Base-by-base conservation (phyloP, 2,329 filamentous ascomycete species). In the Claviceps capensis region DNA sequence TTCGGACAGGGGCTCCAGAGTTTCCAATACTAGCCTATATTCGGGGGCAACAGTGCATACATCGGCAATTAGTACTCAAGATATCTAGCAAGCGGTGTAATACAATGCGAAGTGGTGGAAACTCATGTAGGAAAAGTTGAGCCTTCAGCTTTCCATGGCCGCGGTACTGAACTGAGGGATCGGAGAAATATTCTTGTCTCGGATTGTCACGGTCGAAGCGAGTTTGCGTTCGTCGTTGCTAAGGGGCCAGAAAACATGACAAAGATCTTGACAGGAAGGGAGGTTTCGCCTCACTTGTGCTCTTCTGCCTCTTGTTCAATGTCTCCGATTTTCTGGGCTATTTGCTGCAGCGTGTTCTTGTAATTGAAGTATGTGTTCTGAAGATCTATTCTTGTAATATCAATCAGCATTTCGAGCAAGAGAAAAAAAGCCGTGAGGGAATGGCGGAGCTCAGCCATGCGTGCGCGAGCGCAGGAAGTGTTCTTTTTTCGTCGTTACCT, bases 241-340 rank as follows among this genome's bases (percentile, higher is more conserved):
- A 3, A 19, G 4, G 34, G n/a, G 4, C 4, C 16, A 41, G 7
- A 19, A 41, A 8, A 17, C 38, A 41, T 41, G 16, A 9, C 30
- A 41, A 4, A 41, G 7, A 8, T 41, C 38, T 9, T 36, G 13
- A 13, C 38, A 41, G 8, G 14, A 26, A n/a, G 11, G 37, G 30
- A 14, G 38, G 19, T n/a, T 9, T n/a, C n/a, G 49, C 17, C 36
- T 47, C 13, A 97, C 93, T 95, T 97, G 76, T 98, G 93, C 68
- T 98, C 93, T 69, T 98, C 93, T 19, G 87, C 84, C 67, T 97
- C 93, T 67, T 95, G 88, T 72, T 98, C 93, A 52, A 98, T 90
- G 65, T 97, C 90, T 42, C 93, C 93, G 60, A 98, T 96, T 69
- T 95, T 97, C 64, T 89, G 85, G 34, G 93, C 93, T 62, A 98